Percentiles rank a stretch among this genome's conserved stretches.
Conservation (phyloP, 2,329 filamentous ascomycete species). For the Colletotrichum tabaci region DNA sequence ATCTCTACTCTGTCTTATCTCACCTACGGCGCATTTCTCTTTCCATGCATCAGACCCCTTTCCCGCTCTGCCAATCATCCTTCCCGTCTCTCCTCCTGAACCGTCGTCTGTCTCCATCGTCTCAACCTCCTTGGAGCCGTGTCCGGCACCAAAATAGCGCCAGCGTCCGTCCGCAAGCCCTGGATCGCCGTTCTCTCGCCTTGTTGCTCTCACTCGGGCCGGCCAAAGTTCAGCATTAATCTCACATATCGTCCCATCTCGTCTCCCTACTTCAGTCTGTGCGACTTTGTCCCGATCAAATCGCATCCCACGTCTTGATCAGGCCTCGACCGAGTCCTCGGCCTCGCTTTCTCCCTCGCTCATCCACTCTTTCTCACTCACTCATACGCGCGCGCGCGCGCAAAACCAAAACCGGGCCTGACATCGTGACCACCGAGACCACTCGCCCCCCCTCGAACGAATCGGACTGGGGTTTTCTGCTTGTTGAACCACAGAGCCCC, state of each 20-base stretch:
- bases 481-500: constrained; percentile 4
- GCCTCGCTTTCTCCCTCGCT: constrained; percentile 1
- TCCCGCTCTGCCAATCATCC: constrained; percentile 40
- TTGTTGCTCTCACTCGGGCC: constrained; percentile 18
- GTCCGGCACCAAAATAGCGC: constrained; percentile 38
- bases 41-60: constrained; percentile 38
- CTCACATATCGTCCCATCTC: constrained; percentile 38
- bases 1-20: constrained; percentile 1
- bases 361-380: not conserved
- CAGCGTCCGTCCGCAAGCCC: constrained; percentile 36
- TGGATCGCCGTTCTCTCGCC: constrained; percentile 11
- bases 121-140: constrained; percentile 39
- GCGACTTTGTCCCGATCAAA: constrained; percentile 28
- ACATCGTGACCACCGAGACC: constrained; percentile 27
- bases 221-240: constrained; percentile 29
- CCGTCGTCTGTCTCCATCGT: constrained; percentile 30
- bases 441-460: constrained; percentile 1
- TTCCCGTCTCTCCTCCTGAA: constrained; percentile 32
- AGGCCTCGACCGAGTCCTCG: constrained; percentile 3
- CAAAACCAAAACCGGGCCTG: constrained; percentile 3
- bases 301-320: constrained; percentile 20
- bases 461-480: not conserved
- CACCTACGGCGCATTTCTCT: constrained; percentile 5
- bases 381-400: not conserved
- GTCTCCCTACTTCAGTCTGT: constrained; percentile 39